phyloP scores from a whole-genome alignment of 352 stramenopile species.

The Elongisporangium prolatum region DNA sequence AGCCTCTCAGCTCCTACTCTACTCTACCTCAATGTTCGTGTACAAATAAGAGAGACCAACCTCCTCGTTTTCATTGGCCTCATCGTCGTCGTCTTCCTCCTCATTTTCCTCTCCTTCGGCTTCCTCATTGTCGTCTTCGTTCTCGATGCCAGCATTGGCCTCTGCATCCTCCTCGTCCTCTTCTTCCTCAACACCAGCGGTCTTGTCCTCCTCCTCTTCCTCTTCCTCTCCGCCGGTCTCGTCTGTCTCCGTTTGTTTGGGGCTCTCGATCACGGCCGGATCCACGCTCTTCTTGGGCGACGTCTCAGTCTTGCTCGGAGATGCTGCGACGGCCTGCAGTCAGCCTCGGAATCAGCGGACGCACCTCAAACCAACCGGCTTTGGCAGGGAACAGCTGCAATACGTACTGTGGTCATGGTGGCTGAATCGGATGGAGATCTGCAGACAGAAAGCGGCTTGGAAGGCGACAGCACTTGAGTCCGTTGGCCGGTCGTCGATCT shows the following conservation, averaged over 20 bases:
- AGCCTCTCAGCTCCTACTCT: background rate
- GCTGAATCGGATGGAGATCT: background rate
- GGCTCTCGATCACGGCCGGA: constrained; percentile 9
- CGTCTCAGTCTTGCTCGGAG: background rate
- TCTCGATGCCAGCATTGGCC: constrained; percentile 22
- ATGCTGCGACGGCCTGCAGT: background rate
- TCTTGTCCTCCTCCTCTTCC: constrained; percentile 17
- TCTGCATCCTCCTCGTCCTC: constrained; percentile 18
- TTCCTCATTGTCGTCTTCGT: constrained; percentile 23
- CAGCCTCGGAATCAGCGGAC: background rate
- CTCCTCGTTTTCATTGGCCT: constrained; percentile 25
- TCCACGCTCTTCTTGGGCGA: constrained; percentile 13
- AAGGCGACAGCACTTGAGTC: background rate
- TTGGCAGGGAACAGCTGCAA: background rate
- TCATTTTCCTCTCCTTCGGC: constrained; percentile 7
- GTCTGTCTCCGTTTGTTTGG: constrained; percentile 17
- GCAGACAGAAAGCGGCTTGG: background rate
- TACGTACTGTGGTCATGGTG: background rate
- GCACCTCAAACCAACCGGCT: background rate
- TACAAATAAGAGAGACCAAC: constrained; percentile 65
- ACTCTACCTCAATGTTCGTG: constrained; percentile 49
- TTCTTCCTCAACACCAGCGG: constrained; percentile 33
- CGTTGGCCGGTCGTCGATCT: background rate
- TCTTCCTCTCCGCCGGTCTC: constrained; percentile 17
- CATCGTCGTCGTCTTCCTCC: constrained; percentile 14